Percentiles rank a stretch among this genome's conserved stretches.
Conservation (phyloP, 345 rosid genomes). For the Pistacia vera region DNA sequence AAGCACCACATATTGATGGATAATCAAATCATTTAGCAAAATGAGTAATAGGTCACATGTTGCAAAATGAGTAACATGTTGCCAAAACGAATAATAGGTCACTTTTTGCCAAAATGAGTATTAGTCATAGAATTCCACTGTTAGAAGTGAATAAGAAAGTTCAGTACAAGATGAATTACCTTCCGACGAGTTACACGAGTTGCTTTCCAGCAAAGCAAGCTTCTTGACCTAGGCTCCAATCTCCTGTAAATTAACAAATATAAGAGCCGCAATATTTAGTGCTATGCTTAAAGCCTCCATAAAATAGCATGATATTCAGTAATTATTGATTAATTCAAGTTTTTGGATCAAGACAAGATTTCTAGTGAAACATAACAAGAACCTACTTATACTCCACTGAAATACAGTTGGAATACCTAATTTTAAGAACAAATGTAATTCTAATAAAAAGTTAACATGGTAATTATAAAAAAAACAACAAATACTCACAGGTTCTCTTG, state of each 20-base stretch:
- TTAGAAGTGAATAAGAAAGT: not conserved
- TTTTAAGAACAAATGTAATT: not conserved
- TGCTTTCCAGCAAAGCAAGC: conserved; percentile 89
- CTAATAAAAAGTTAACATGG: not conserved
- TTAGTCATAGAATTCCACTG: not conserved
- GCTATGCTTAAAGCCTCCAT: not conserved
- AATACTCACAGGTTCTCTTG: conserved; percentile 86
- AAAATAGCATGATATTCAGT: not conserved
- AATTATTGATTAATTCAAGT: not conserved
- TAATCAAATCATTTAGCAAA: too few relatives aligned
- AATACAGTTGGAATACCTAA: not conserved
- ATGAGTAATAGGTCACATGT: not conserved
- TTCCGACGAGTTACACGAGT: conserved; percentile 61
- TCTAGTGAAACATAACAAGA: not conserved
- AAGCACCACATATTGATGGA: not conserved
- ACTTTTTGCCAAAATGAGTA: not conserved
- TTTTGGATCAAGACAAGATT: not conserved
- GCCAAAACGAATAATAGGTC: not conserved
- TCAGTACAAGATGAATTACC: conserved; percentile 45
- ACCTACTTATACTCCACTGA: not conserved
- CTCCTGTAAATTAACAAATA: conserved; percentile 54
- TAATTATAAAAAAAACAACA: not conserved
- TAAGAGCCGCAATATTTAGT: not conserved
- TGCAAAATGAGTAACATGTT: not conserved
- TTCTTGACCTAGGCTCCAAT: conserved; percentile 88